Percentiles rank a stretch among this genome's conserved stretches.
These are phyloP conservation scores for Fagus sylvatica DNA, from an alignment of 306 rosid species.

Conservation along the genomic window DNA sequence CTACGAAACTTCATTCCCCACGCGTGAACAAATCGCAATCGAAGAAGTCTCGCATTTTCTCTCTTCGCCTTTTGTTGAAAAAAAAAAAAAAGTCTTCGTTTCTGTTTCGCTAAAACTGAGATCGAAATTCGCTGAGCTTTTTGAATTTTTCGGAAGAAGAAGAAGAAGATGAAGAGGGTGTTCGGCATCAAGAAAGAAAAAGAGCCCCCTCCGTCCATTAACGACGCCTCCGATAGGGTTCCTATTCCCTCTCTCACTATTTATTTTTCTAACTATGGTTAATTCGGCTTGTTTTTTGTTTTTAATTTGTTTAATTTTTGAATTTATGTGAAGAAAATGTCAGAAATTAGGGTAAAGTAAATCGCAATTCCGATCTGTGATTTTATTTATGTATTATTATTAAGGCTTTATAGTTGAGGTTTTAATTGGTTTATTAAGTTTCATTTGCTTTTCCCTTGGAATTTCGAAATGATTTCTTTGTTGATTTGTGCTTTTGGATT, in stretches of 20 bases:
- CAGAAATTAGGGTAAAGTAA: background rate
- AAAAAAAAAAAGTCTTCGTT: background rate
- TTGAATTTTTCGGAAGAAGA: background rate
- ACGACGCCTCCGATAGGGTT: conserved; percentile 87
- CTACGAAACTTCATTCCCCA: too few relatives aligned
- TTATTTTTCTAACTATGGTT: background rate
- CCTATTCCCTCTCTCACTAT: background rate
- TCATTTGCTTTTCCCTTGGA: background rate
- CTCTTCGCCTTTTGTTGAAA: too few relatives aligned
- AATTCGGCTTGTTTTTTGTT: background rate
- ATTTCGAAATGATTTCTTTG: background rate
- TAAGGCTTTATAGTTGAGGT: background rate
- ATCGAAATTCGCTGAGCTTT: background rate
- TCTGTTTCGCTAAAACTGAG: background rate
- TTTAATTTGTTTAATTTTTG: background rate
- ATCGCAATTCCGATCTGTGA: background rate
- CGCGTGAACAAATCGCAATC: too few relatives aligned
- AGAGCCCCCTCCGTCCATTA: conserved; percentile 85
- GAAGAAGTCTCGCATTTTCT: too few relatives aligned
- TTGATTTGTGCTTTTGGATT: background rate
- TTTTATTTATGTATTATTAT: background rate
- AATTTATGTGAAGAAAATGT: background rate
- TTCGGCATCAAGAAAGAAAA: conserved; percentile 83
- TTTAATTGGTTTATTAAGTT: background rate
- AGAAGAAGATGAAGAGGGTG: conserved; percentile 68